Percentiles rank a stretch among this genome's conserved stretches.
Evolutionary conservation across 78 protist genomes (phyloP).

Genomic region (Anaeramoeba ignava): DNA sequence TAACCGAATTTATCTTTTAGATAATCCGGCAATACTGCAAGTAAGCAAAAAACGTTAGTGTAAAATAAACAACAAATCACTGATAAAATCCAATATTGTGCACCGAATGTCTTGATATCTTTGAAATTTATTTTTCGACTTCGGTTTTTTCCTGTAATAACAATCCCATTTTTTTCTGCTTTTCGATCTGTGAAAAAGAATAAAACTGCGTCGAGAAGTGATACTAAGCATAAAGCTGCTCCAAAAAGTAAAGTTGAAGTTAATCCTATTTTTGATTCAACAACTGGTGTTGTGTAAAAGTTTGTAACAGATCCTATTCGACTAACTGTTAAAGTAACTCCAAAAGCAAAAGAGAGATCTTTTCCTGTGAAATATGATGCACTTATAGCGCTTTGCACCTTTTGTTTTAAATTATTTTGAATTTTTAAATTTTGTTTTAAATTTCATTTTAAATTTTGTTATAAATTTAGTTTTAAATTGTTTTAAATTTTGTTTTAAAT

Average conservation of each 20-base stretch:
- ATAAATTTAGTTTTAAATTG: too few species aligned
- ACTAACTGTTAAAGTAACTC: background rate
- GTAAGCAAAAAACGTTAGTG: background rate
- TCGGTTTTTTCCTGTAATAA: background rate
- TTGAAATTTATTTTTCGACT: background rate
- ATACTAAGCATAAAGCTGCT: background rate
- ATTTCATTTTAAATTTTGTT: too few species aligned
- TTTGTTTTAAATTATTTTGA: too few species aligned
- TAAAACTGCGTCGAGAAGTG: background rate
- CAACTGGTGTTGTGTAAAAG: background rate
- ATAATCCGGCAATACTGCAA: background rate
- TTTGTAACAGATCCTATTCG: background rate
- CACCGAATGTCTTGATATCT: background rate
- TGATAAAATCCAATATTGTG: background rate
- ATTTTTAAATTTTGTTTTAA: too few species aligned
- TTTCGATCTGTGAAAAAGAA: background rate
- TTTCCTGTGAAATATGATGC: background rate
- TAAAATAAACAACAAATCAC: background rate
- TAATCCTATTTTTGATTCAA: background rate
- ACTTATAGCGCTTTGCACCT: background rate
- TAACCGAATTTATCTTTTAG: background rate
- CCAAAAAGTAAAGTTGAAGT: background rate
- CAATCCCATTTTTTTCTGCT: background rate
- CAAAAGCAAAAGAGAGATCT: slow-evolving; percentile 1
- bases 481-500: too few species aligned